Percentiles rank a stretch among this genome's conserved stretches.
Evolutionary conservation across 2,329 filamentous ascomycete genomes (phyloP).

Genomic region (Claviceps sp.): DNA sequence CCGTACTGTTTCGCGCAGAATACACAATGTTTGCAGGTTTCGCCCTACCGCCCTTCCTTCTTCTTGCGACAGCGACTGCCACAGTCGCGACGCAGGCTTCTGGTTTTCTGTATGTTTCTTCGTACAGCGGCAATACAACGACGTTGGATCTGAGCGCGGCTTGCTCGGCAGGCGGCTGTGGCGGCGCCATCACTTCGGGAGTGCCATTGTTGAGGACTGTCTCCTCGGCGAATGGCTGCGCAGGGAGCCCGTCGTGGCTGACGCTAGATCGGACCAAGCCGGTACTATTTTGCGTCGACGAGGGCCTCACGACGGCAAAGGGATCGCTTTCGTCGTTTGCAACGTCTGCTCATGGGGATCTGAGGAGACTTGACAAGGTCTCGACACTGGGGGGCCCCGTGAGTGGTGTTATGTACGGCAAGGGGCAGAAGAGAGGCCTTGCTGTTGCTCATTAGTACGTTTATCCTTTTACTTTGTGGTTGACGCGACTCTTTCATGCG

Average conservation of each 20-base stretch:
- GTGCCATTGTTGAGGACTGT: slow-evolving; percentile 25
- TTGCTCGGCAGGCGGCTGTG: neutral
- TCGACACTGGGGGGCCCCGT: slow-evolving; percentile 29
- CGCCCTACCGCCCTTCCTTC: slow-evolving; percentile 1
- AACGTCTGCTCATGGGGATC: slow-evolving; percentile 22
- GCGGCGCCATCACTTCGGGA: neutral
- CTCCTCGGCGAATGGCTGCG: slow-evolving; percentile 33
- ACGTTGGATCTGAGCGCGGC: slow-evolving; percentile 27
- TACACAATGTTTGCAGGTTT: slow-evolving; percentile 5
- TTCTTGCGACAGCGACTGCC: neutral
- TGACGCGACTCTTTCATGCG: neutral
- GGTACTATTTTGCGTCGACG: slow-evolving; percentile 46
- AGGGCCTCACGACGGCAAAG: slow-evolving; percentile 33
- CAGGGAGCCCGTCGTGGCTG: slow-evolving; percentile 45
- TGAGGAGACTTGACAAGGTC: slow-evolving; percentile 24
- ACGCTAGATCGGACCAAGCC: slow-evolving; percentile 36
- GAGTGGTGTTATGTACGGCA: slow-evolving; percentile 29
- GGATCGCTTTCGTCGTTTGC: slow-evolving; percentile 33
- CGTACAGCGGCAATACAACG: slow-evolving; percentile 34
- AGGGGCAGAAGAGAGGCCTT: slow-evolving; percentile 20
- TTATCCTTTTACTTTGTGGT: neutral
- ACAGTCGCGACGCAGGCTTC: slow-evolving; percentile 16
- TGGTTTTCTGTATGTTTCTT: slow-evolving; percentile 32
- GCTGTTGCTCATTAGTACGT: slow-evolving; percentile 34
- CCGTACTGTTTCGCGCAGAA: neutral